Evolutionary conservation across 176 grass and related monocot genomes (phyloP), one percentile per base, ranked within the genome.

Genomic region (Elymus sibiricus): DNA sequence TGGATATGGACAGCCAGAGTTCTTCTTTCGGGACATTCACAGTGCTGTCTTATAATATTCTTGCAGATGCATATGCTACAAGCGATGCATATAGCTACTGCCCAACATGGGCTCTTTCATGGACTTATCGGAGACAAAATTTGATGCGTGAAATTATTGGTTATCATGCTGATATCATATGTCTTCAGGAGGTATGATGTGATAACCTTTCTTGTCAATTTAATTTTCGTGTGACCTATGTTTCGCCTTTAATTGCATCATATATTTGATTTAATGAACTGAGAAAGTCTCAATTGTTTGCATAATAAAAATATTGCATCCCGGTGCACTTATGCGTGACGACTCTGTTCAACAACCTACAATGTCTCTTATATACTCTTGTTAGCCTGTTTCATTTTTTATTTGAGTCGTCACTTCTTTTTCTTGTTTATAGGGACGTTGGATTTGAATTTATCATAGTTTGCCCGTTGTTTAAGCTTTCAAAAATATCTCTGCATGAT

Each of bases 121-220:
- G 94, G 97, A 80, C 94, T 19, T 99, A 99, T 19, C 94, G 97
- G 83, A 94, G 94, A 68, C 97, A 99, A 82, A 99, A 99, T 82
- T 95, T 99, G 87, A 84, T 99, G 82, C 92, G 90, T 24, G 97
- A 99, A 86, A 99, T 99, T 87, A 90, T 97, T 86, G 94, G 94
- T 32, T 99, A 99, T 65, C 97, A 94, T 90, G 92, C 97, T 59
- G 97, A 99, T 85, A 99, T 99, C 74, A 92, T 99, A 71, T 99
- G 97, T 86, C 97, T 99, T 79, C 97, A 99, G 83, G 97, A 99
- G 97, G 97, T 97, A 93, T 44, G n/a, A 34, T 76, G 68, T 86
- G 64, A 27, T 63, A 66, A 65, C 40, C 17, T 37, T 38, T 28
- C 31, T 76, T 43, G 37, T 34, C 22, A 70, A 51, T 76, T 53